A percentile compares a stretch with the other conserved stretches of the same genome.
phyloP scores from a whole-genome alignment of 352 stramenopile genomes.

The Elongisporangium senticosum region DNA sequence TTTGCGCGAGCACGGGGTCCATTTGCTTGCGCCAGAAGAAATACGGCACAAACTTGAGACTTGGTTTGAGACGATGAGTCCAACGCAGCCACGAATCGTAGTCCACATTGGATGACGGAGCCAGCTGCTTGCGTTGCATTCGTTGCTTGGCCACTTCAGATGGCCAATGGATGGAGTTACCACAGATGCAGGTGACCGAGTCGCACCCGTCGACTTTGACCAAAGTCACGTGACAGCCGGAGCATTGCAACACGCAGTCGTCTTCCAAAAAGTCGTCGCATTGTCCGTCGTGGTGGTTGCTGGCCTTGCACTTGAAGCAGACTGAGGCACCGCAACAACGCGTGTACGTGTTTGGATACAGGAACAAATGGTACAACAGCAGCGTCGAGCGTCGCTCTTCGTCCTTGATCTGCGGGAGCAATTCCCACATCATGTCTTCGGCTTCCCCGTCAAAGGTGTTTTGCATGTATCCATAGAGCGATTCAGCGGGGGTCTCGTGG shows the following conservation, averaged over 20 bases:
- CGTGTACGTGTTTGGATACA: constrained; percentile 41
- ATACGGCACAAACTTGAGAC: background rate
- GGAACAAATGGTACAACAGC: constrained; percentile 36
- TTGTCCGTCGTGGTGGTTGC: constrained; percentile 33
- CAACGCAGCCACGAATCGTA: constrained; percentile 29
- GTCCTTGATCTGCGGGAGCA: constrained; percentile 37
- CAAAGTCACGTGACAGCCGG: constrained; percentile 45
- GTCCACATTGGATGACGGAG: constrained; percentile 17
- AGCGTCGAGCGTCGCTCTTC: constrained; percentile 51
- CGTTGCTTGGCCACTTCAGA: constrained; percentile 39
- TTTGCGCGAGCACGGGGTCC: background rate
- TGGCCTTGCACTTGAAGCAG: constrained; percentile 66
- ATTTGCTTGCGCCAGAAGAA: background rate
- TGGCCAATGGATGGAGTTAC: constrained; percentile 45
- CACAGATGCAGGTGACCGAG: constrained; percentile 43
- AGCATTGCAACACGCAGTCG: constrained; percentile 45
- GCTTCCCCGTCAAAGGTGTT: constrained; percentile 14
- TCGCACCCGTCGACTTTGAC: constrained; percentile 66
- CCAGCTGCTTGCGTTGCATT: constrained; percentile 39
- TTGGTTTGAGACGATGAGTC: constrained; percentile 1
- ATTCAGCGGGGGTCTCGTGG: constrained; percentile 19
- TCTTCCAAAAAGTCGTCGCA: constrained; percentile 54
- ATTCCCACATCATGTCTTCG: constrained; percentile 18
- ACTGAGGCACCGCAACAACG: constrained; percentile 32
- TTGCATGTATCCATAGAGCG: constrained; percentile 33